Conservation (phyloP, 352 stramenopile species). For the Phytophthora quininea region DNA sequence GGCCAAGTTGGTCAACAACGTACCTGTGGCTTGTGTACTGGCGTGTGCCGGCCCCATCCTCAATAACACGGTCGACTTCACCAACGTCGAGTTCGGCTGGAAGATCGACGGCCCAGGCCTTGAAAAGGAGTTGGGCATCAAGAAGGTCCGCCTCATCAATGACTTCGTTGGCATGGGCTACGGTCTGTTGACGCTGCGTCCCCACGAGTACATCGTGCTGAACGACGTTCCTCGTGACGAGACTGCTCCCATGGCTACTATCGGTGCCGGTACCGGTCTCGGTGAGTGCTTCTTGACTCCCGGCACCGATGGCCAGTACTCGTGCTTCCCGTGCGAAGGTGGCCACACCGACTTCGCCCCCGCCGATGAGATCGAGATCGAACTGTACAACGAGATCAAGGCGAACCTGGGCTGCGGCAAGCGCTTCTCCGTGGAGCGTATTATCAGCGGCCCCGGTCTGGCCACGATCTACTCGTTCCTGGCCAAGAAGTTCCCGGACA, state of each 20-base stretch:
- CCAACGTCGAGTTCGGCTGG: slow-evolving; percentile 92
- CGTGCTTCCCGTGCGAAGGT: slow-evolving; percentile 92
- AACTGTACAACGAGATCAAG: slow-evolving; percentile 82
- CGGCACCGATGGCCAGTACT: slow-evolving; percentile 82
- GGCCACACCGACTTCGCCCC: slow-evolving; percentile 96
- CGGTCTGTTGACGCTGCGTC: slow-evolving; percentile 94
- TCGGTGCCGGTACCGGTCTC: slow-evolving; percentile 95
- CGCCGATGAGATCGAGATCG: slow-evolving; percentile 84
- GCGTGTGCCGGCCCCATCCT: slow-evolving; percentile 76
- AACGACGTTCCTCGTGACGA: slow-evolving; percentile 62
- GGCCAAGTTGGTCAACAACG: slow-evolving; percentile 84
- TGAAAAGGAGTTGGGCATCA: slow-evolving; percentile 75
- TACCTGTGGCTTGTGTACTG: slow-evolving; percentile 78
- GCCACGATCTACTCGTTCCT: slow-evolving; percentile 97
- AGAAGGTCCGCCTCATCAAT: slow-evolving; percentile 91
- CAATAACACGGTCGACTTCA: slow-evolving; percentile 80
- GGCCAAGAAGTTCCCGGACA: slow-evolving; percentile 86
- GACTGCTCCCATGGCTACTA: slow-evolving; percentile 91
- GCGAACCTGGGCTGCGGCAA: slow-evolving; percentile 72
- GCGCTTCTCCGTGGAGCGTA: slow-evolving; percentile 94
- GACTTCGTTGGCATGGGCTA: slow-evolving; percentile 97
- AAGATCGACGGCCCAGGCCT: slow-evolving; percentile 79
- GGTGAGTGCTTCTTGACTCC: slow-evolving; percentile 96
- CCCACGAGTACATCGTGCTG: slow-evolving; percentile 86
- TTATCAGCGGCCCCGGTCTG: slow-evolving; percentile 94